phyloP scores from a whole-genome alignment of 2,329 filamentous ascomycete genomes.

The Hymenoscyphus fructigenus region DNA sequence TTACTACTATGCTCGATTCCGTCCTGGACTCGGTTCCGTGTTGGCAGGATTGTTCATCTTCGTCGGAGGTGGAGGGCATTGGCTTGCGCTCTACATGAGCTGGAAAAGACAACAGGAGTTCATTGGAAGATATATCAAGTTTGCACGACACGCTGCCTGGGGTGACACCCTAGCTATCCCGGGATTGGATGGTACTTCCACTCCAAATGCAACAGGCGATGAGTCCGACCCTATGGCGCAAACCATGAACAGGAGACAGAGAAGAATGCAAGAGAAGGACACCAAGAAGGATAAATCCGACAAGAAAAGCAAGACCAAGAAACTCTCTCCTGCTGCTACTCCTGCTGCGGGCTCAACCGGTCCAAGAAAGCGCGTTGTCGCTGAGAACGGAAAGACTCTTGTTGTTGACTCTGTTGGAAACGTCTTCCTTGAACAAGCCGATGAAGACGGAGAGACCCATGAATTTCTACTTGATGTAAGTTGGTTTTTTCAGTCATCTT shows the following conservation, averaged over 20 bases:
- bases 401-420: constrained; percentile 91
- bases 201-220: constrained; percentile 46
- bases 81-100: constrained; percentile 77
- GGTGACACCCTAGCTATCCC: constrained; percentile 77
- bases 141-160: constrained; percentile 86
- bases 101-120: constrained; percentile 92
- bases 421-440: constrained; percentile 90
- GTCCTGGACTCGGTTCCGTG: constrained; percentile 85
- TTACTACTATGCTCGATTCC: constrained; percentile 95
- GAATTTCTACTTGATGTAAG: constrained; percentile 88
- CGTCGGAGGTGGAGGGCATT: constrained; percentile 83
- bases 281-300: constrained; percentile 66
- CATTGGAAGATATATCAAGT: constrained; percentile 85
- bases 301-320: constrained; percentile 53
- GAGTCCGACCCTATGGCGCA: constrained; percentile 48
- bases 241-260: constrained; percentile 78
- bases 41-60: constrained; percentile 78
- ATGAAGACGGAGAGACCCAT: constrained; percentile 78
- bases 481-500: constrained; percentile 28
- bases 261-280: constrained; percentile 84
- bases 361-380: constrained; percentile 81
- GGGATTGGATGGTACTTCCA: constrained; percentile 54
- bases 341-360: constrained; percentile 62
- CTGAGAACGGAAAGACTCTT: constrained; percentile 92
- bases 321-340: constrained; percentile 40